Evolutionary conservation across 768 basidiomycete species (phyloP).

Genomic region (Boletellus emodensis): DNA sequence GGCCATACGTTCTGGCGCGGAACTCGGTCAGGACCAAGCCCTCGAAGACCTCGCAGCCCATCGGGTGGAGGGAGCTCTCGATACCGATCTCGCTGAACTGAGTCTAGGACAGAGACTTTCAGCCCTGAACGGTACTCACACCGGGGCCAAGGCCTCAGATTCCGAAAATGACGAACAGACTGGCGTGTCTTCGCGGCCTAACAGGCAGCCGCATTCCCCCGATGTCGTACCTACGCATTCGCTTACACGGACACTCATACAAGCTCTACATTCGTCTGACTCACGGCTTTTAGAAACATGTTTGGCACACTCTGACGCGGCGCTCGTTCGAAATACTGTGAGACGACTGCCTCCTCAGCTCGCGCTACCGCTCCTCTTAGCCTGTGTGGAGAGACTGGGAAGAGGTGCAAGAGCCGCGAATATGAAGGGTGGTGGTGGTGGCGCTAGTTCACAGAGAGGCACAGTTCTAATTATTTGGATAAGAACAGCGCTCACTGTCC

Average conservation of each 20-base stretch:
- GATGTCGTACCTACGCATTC: slow-evolving; percentile 74
- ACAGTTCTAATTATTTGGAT: slow-evolving; percentile 71
- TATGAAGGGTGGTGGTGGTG: slow-evolving; percentile 75
- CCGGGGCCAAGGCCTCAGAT: slow-evolving; percentile 34
- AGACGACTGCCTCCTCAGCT: slow-evolving; percentile 81
- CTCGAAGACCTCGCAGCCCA: slow-evolving; percentile 46
- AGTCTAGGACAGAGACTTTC: slow-evolving; percentile 88
- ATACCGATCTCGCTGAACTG: slow-evolving; percentile 84
- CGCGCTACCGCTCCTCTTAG: slow-evolving; percentile 78
- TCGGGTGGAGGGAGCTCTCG: slow-evolving; percentile 65
- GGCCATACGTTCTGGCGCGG: slow-evolving; percentile 63
- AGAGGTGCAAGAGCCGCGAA: slow-evolving; percentile 65
- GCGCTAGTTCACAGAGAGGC: slow-evolving; percentile 75
- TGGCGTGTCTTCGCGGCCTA: slow-evolving; percentile 15
- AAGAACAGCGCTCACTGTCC: slow-evolving; percentile 76
- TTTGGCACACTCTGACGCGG: slow-evolving; percentile 75
- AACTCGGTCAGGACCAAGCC: slow-evolving; percentile 55
- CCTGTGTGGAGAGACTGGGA: slow-evolving; percentile 86
- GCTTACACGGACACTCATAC: slow-evolving; percentile 88
- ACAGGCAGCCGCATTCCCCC: slow-evolving; percentile 25
- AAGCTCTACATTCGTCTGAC: slow-evolving; percentile 95
- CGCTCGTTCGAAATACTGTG: slow-evolving; percentile 83
- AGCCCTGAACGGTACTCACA: slow-evolving; percentile 52
- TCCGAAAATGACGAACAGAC: slow-evolving; percentile 50
- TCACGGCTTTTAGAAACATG: slow-evolving; percentile 83